Conservation (phyloP, 2,329 filamentous ascomycete genomes). For the Triangularia verruculosa region DNA sequence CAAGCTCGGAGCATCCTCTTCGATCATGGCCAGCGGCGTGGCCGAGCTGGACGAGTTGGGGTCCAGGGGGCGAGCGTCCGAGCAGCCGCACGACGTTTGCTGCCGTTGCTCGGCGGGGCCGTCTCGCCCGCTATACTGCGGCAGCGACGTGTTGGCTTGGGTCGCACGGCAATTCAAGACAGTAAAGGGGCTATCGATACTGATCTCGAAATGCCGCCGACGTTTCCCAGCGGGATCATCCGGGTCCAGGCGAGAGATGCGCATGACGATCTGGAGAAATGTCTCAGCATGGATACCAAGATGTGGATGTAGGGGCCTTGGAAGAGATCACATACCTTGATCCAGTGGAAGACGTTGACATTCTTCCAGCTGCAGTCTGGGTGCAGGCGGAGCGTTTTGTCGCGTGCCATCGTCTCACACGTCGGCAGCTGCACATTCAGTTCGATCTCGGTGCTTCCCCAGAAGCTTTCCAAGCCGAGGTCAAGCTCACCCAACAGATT, state of each 20-base stretch:
- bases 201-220: constrained; percentile 89
- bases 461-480: constrained; percentile 65
- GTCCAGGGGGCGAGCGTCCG: constrained; percentile 50
- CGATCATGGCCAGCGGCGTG: constrained; percentile 43
- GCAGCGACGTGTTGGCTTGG: constrained; percentile 81
- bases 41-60: constrained; percentile 66
- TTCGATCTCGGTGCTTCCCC: constrained; percentile 90
- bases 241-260: constrained; percentile 78
- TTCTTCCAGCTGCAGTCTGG: constrained; percentile 93
- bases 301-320: no score
- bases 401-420: constrained; percentile 79
- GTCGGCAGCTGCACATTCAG: constrained; percentile 90
- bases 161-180: constrained; percentile 92
- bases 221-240: constrained; percentile 69
- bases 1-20: constrained; percentile 29
- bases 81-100: constrained; percentile 53
- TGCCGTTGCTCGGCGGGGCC: constrained; percentile 44
- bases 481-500: constrained; percentile 82
- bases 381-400: constrained; percentile 64
- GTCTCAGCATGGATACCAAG: not conserved
- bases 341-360: constrained; percentile 93
- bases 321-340: constrained; percentile 63
- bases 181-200: constrained; percentile 92
- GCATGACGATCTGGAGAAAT: constrained; percentile 73
- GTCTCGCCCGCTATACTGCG: constrained; percentile 65